phyloP scores from a whole-genome alignment of 2,329 filamentous ascomycete genomes.

The Colletotrichum trifolii region DNA sequence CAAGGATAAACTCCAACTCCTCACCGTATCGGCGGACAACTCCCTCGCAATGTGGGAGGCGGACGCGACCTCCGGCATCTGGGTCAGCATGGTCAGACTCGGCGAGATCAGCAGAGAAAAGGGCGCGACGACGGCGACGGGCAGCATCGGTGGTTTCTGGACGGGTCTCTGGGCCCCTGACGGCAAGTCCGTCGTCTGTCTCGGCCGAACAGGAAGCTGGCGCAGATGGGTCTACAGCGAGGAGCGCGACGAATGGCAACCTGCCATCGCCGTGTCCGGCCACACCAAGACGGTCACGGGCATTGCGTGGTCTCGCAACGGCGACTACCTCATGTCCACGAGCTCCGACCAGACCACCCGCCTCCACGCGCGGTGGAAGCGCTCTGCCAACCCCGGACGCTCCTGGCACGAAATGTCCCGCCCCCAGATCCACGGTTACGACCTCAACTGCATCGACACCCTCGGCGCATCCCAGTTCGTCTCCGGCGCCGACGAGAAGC shows the following conservation, averaged over 20 bases:
- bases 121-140: slow-evolving; percentile 94
- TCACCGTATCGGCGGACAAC: slow-evolving; percentile 95
- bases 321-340: slow-evolving; percentile 88
- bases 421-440: slow-evolving; percentile 97
- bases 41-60: slow-evolving; percentile 94
- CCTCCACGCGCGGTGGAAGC: slow-evolving; percentile 83
- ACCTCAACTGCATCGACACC: slow-evolving; percentile 91
- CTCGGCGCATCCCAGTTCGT: slow-evolving; percentile 82
- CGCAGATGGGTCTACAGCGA: slow-evolving; percentile 79
- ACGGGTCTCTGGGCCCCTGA: slow-evolving; percentile 90
- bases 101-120: slow-evolving; percentile 96
- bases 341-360: slow-evolving; percentile 93
- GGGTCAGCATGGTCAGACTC: slow-evolving; percentile 86
- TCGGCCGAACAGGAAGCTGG: slow-evolving; percentile 95
- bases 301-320: slow-evolving; percentile 84
- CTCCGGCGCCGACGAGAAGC: slow-evolving; percentile 95
- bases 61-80: slow-evolving; percentile 85
- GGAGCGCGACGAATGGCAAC: slow-evolving; percentile 76
- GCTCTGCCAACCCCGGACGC: slow-evolving; percentile 43
- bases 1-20: slow-evolving; percentile 71
- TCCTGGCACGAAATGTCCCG: slow-evolving; percentile 97
- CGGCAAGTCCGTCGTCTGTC: slow-evolving; percentile 78
- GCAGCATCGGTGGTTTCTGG: slow-evolving; percentile 97
- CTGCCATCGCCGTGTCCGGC: slow-evolving; percentile 81
- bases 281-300: slow-evolving; percentile 86